Conservation (phyloP, 2,329 filamentous ascomycete species). For the Nannizzia gypsea region DNA sequence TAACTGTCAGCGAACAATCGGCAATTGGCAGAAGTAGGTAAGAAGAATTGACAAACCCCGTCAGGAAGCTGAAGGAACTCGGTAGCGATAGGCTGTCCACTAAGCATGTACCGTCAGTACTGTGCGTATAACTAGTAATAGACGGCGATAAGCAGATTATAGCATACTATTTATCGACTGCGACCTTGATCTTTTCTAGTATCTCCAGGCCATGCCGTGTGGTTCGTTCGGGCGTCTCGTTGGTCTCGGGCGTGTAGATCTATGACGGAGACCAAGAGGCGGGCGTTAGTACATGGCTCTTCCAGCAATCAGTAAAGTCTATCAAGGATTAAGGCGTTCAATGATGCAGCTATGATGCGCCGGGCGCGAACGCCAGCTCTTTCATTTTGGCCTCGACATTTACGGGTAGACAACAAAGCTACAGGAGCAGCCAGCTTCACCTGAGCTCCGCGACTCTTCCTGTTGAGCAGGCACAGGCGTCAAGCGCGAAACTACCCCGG, state of each 20-base stretch:
- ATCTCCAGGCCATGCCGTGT: constrained; percentile 12
- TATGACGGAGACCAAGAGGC: constrained; percentile 14
- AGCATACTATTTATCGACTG: constrained; percentile 15
- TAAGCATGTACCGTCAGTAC: constrained; percentile 22
- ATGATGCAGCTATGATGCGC: background rate
- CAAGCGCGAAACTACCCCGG: background rate
- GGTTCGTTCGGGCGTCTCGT: constrained; percentile 15
- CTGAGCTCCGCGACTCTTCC: background rate
- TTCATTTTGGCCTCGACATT: background rate
- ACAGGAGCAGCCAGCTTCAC: constrained; percentile 3
- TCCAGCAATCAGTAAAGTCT: background rate
- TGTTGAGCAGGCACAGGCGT: background rate
- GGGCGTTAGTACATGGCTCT: constrained; percentile 2
- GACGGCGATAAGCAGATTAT: background rate
- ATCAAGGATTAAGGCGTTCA: background rate
- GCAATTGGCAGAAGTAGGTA: constrained; percentile 7
- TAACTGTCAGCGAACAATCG: constrained; percentile 7
- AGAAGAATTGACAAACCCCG: constrained; percentile 29
- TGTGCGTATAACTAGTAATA: background rate
- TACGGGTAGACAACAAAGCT: constrained; percentile 1
- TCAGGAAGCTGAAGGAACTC: constrained; percentile 64
- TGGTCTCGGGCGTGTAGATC: constrained; percentile 14
- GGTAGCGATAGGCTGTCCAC: constrained; percentile 61
- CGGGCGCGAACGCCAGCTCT: background rate
- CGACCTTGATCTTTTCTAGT: constrained; percentile 14